Evolutionary conservation across 441 rosid species (phyloP), one percentile per base, ranked within the genome.

Genomic region (Omphalea diandra): DNA sequence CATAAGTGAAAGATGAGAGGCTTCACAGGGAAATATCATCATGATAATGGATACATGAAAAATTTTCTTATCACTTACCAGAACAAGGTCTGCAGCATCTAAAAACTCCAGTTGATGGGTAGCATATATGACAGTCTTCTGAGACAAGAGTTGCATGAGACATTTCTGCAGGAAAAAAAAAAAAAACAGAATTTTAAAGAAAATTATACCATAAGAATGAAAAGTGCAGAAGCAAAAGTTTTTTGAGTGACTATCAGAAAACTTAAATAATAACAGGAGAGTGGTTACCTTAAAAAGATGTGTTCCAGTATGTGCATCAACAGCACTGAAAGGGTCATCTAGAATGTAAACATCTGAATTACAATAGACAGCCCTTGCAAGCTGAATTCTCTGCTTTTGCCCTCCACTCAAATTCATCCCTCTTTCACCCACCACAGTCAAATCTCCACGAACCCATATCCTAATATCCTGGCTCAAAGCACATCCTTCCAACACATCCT

Each of bases 261-360:
- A 22, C 15, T 27, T 32, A 65, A 49, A 54, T 8, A 56, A 68
- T 52, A 32, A 60, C 22, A 62, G 44, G 46, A 43, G 40, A 2
- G 10, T 68, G 17, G 79, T 77, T 76, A 71, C 91, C 90, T 81
- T 81, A 81, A 84, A 90, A 53, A 90, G 64, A 74, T 88, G 91
- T 0, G 85, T 77, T 66, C 89, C 85, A 2, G 96, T 90, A 62
- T 86, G 91, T 15, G 91, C 90, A 69, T 90, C 91, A 47, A 90
- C 94, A 20, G 91, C 94, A 44, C 93, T 88, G 50, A 88, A 90
- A 63, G 94, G 96, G 73, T 88, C 93, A 68, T 90, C 93, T n/a
- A 90, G 79, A 72, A 90, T 74, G 74, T 77, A 88, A 74, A 90
- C 81, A 75, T 90, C 97, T 7, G 94, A 82, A 66, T 84, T 78